Evolutionary conservation across 768 basidiomycete species (phyloP), one percentile per base, ranked within the genome.

Genomic region (Cystofilobasidium macerans): DNA sequence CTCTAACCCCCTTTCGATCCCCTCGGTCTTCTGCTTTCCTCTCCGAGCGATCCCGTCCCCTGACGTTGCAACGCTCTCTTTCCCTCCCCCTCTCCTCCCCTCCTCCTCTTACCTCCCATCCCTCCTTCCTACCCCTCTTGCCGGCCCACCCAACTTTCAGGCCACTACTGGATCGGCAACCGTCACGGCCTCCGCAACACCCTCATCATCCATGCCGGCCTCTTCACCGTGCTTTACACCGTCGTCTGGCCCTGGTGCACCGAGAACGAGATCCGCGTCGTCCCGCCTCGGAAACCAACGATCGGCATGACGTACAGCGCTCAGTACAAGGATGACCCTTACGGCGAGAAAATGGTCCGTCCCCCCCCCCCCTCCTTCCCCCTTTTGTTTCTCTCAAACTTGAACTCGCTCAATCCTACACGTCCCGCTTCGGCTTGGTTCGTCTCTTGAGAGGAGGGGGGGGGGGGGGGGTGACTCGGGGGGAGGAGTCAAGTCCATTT

Each of bases 291-390:
- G n/a, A 26, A 51, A 11, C 48, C 48, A 26, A 12, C 48, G 5
- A 7, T 51, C 48, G 28, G 48, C 48, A 51, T 51, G 48, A 3
- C 48, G 6, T 24, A 26, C 48, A 51, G 48, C 16, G 28, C 28
- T 16, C 48, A 51, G 48, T 51, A 51, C 48, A 51, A 51, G 28
- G 48, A 51, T 20, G 48, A 51, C 28, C 48, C 48, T 22, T 51
- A 51, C 48, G 48, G 48, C 24, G 48, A 51, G 48, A 51, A 51
- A 24, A 51, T 51, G 48, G 48, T 51, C n/a, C 48, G 28, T 51
- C 48, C 24, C 45, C 24, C 45, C 36, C 36, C 14, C 36, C 14
- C 36, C 36, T 14, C 36, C 36, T 38, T 14, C 14, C 36, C 36
- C 36, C 36, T 14, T 47, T 47, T 47, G 20, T 18, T 6, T 22